phyloP scores from a whole-genome alignment of 83 land plant species.

The Diphasiastrum complanatum region DNA sequence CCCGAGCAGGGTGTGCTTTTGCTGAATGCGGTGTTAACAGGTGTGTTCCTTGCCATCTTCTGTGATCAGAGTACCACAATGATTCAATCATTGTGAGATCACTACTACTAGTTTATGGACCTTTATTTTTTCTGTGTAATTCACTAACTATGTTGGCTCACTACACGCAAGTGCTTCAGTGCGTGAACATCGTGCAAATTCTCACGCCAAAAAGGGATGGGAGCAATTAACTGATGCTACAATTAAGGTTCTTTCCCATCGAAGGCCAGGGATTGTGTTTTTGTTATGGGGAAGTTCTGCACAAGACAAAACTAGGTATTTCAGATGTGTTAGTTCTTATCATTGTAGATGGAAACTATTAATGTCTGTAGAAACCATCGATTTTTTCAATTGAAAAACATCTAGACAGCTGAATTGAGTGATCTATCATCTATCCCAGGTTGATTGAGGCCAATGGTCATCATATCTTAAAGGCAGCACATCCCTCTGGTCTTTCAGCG shows the following conservation, averaged over 20 bases:
- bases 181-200: slow-evolving; percentile 76
- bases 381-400: too few relatives aligned
- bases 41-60: slow-evolving; percentile 24
- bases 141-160: too few relatives aligned
- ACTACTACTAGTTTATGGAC: too few relatives aligned
- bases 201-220: slow-evolving; percentile 98
- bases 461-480: slow-evolving; percentile 82
- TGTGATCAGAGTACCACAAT: too few relatives aligned
- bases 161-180: slow-evolving; percentile 44
- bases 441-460: slow-evolving; percentile 66
- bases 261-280: slow-evolving; percentile 74
- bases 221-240: slow-evolving; percentile 93
- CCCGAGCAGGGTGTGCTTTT: slow-evolving; percentile 90
- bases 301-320: slow-evolving; percentile 76
- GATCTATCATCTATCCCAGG: slow-evolving; percentile 30
- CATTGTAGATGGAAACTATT: not conserved
- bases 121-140: too few relatives aligned
- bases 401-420: not conserved
- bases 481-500: slow-evolving; percentile 98
- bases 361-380: too few relatives aligned
- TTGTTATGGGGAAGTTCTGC: slow-evolving; percentile 97
- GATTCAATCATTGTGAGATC: too few relatives aligned
- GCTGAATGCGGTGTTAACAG: slow-evolving; percentile 89
- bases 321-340: not conserved
- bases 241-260: slow-evolving; percentile 62